phyloP scores from a whole-genome alignment of 2,329 filamentous ascomycete genomes.

The Cladosporium oxysporum region DNA sequence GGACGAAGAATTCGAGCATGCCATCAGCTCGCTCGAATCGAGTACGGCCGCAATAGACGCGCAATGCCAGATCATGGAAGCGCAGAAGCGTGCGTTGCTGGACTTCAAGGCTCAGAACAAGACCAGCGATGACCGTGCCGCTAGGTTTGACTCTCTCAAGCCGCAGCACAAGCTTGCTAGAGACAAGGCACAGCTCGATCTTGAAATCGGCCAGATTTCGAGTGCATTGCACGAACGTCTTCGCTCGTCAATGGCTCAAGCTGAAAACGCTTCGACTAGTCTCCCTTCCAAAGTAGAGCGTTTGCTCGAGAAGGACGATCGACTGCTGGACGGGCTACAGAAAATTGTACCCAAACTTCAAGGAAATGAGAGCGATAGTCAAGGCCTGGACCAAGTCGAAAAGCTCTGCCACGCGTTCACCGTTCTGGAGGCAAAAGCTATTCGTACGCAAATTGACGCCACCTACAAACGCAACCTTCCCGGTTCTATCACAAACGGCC shows the following conservation, averaged over 20 bases:
- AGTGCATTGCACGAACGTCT: constrained; percentile 37
- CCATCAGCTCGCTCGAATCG: constrained; percentile 63
- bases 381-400: constrained; percentile 56
- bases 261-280: constrained; percentile 46
- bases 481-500: background rate
- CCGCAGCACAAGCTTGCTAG: constrained; percentile 34
- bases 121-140: constrained; percentile 5
- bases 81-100: constrained; percentile 64
- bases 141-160: constrained; percentile 14
- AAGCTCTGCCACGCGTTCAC: constrained; percentile 54
- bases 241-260: constrained; percentile 50
- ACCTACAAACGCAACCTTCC: constrained; percentile 44
- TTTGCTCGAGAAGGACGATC: constrained; percentile 56
- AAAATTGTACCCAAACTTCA: constrained; percentile 65
- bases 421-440: constrained; percentile 43
- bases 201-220: constrained; percentile 38
- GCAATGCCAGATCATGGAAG: constrained; percentile 62
- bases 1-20: constrained; percentile 61
- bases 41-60: constrained; percentile 66
- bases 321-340: constrained; percentile 64
- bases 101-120: constrained; percentile 50
- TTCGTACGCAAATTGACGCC: constrained; percentile 51
- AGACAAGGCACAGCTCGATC: constrained; percentile 46
- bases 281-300: constrained; percentile 57
- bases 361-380: constrained; percentile 46